These are phyloP conservation scores for Penicillium griseofulvum DNA, from an alignment of 2,329 filamentous ascomycete genomes.

Conservation along the genomic window DNA sequence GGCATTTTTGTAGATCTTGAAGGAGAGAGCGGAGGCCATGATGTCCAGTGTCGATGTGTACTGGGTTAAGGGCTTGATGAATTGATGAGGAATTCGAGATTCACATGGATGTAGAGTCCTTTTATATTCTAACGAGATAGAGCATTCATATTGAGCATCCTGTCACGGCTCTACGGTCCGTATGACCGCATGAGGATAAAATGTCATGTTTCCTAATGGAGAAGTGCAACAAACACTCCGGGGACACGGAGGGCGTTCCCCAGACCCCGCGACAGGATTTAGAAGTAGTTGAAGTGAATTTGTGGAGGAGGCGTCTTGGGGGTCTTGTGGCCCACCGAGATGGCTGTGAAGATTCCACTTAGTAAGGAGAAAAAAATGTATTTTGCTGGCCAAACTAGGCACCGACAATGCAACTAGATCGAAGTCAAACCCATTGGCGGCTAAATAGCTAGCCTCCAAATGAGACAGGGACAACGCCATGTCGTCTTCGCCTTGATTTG, in stretches of 20 bases:
- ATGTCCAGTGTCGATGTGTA: background rate
- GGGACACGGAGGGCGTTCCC: conserved; percentile 20
- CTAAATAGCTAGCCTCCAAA: background rate
- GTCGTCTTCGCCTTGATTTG: background rate
- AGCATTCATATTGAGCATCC: background rate
- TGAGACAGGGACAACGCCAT: background rate
- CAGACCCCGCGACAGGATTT: background rate
- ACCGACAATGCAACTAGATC: background rate
- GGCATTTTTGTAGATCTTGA: conserved; percentile 28
- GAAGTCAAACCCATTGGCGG: background rate
- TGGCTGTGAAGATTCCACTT: background rate
- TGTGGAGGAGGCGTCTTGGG: background rate
- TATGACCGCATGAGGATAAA: conserved; percentile 1
- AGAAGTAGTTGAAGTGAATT: background rate
- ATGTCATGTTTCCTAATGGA: conserved; percentile 10
- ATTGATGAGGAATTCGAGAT: background rate
- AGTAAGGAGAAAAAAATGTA: too few relatives aligned
- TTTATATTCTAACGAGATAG: conserved; percentile 7
- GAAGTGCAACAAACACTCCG: conserved; percentile 15
- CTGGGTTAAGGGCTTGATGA: background rate
- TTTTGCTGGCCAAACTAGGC: background rate
- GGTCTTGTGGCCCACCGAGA: background rate
- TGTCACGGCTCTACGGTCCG: conserved; percentile 14
- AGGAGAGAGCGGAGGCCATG: conserved; percentile 13
- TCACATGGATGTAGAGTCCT: background rate